Conservation (phyloP, 1,284 basidiomycete genomes). For the Ceratobasidium sp. region DNA sequence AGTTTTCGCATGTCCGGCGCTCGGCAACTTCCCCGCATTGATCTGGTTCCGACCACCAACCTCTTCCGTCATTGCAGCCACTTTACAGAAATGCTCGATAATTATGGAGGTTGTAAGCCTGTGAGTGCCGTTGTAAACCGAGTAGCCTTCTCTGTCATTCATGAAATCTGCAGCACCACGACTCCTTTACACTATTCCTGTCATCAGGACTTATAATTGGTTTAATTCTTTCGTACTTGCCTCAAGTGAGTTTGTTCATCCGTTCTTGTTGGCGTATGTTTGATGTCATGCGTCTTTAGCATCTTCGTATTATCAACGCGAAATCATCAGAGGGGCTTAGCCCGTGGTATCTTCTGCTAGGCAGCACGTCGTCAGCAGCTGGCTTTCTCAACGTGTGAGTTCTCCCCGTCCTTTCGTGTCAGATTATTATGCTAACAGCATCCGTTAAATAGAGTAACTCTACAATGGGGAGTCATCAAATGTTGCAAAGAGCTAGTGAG, state of each 20-base stretch:
- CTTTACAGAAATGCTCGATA: conserved; percentile 16
- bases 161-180: conserved; percentile 61
- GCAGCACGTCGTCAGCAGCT: conserved; percentile 85
- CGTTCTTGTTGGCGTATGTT: neutral
- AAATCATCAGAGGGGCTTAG: conserved; percentile 89
- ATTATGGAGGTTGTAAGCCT: conserved; percentile 40
- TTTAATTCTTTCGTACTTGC: conserved; percentile 87
- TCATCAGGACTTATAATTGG: conserved; percentile 82
- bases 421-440: neutral
- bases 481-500: conserved; percentile 85
- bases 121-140: neutral
- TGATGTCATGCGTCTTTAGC: conserved; percentile 61
- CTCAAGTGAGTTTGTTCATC: conserved; percentile 71
- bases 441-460: conserved; percentile 70
- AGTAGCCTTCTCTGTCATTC: neutral
- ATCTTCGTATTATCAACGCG: conserved; percentile 78
- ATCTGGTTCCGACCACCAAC: conserved; percentile 21
- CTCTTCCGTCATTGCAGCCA: conserved; percentile 6
- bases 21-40: conserved; percentile 18
- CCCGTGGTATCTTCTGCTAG: conserved; percentile 93
- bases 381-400: conserved; percentile 84
- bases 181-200: conserved; percentile 80
- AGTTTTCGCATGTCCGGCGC: neutral
- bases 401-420: neutral
- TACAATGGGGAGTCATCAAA: conserved; percentile 88